Base-by-base conservation (phyloP, 768 basidiomycete genomes). In the Leccinellum rugosiceps region DNA sequence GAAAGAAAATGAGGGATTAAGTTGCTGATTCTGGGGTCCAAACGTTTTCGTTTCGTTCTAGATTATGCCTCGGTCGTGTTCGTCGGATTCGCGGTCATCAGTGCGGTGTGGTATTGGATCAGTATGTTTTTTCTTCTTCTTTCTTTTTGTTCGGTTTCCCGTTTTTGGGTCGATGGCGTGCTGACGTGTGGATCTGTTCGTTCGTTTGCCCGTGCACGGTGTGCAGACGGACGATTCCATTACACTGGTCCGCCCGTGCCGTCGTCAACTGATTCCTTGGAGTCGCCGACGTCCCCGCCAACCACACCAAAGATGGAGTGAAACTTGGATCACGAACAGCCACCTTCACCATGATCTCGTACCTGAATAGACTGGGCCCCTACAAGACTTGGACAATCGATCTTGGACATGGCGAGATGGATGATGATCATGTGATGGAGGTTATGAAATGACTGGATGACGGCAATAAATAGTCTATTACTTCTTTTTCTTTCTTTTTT, bases 11-110 rank as follows among this genome's bases (percentile, higher is more conserved):
- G 11, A 9, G 26, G 14, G 26, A 23, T 35, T 8, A n/a, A n/a
- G n/a, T n/a, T 4, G 32, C 60, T 58, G 57, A 59, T 28, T 2
- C 11, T 6, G 6, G 21, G 26, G 1, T 15, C 21, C 35, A 38
- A 46, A 28, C 26, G 48, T 32, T 9, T 30, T 25, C 3, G 25
- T 23, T 49, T 9, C 6, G 17, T 48, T 48, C 46, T 31, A 87
- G 86, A 88, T 70, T 86, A 85, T 58, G 85, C 85, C 11, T 81
- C 82, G 9, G 85, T 83, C 14, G 84, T 87, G 15, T 87, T 86
- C 57, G 80, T 84, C 41, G 85, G 82, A 4, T 87, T 88, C 58
- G 82, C 73, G 1, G 58, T 72, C 15, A 77, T 87, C 31, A 85
- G 84, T 52, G 81, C 77, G 0, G 71, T 77, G 25, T 88, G 85